A percentile compares a stretch with the other conserved stretches of the same genome.
Conservation (phyloP, 192 early-diverging fungal genomes). For the Phycomyces nitens region DNA sequence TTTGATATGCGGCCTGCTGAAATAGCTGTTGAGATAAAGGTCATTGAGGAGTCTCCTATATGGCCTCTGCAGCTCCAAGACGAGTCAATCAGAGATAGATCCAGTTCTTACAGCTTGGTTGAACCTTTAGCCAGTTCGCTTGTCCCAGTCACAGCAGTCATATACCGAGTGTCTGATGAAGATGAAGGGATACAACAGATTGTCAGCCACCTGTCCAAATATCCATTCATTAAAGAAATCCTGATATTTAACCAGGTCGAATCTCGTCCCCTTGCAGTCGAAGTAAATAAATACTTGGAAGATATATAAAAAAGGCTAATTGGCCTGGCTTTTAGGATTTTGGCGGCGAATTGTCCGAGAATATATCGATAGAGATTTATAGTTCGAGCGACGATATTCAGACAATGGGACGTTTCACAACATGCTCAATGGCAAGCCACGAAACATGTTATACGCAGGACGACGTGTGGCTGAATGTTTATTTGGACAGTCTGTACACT, state of each 20-base stretch:
- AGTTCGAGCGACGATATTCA: constrained; percentile 45
- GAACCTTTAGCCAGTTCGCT: too few relatives aligned
- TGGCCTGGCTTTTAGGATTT: too few relatives aligned
- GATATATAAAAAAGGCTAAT: too few relatives aligned
- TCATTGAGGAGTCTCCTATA: too few relatives aligned
- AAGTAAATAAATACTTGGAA: too few relatives aligned
- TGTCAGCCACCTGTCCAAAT: constrained; percentile 43
- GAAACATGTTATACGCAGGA: constrained; percentile 57
- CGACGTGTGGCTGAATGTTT: constrained; percentile 53
- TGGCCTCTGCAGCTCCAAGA: too few relatives aligned
- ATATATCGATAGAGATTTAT: constrained; percentile 26
- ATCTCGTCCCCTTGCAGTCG: constrained; percentile 11
- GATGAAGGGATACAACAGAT: constrained; percentile 33
- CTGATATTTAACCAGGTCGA: constrained; percentile 51
- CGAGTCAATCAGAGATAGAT: too few relatives aligned
- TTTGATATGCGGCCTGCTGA: too few relatives aligned
- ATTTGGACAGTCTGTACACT: constrained; percentile 54
- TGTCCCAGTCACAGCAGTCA: constrained; percentile 43
- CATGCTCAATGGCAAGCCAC: constrained; percentile 45
- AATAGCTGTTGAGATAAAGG: too few relatives aligned
- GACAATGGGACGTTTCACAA: constrained; percentile 40
- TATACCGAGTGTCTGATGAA: constrained; percentile 14
- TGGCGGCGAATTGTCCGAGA: neutral
- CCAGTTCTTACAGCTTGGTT: too few relatives aligned
- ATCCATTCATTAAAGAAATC: constrained; percentile 57